A percentile compares a stretch with the other conserved stretches of the same genome.
Evolutionary conservation across 2,329 filamentous ascomycete genomes (phyloP).

Genomic region (Fusarium albidum): DNA sequence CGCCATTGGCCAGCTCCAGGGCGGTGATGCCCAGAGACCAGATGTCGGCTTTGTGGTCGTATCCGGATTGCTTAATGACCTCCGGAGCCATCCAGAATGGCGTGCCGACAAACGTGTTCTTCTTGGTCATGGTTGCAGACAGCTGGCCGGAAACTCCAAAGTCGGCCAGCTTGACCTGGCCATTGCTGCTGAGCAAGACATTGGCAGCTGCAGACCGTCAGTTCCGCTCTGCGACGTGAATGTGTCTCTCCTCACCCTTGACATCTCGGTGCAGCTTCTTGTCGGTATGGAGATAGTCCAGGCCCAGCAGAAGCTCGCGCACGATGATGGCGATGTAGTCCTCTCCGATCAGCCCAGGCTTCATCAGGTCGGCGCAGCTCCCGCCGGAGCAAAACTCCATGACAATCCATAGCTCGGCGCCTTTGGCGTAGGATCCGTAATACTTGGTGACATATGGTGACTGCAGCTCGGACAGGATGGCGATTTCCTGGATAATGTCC

Average conservation of each 20-base stretch:
- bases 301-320: constrained; percentile 84
- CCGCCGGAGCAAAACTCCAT: constrained; percentile 99
- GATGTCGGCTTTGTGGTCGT: constrained; percentile 97
- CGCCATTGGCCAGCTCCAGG: constrained; percentile 87
- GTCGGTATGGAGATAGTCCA: constrained; percentile 93
- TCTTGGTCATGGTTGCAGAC: constrained; percentile 98
- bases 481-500: constrained; percentile 99
- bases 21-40: constrained; percentile 97
- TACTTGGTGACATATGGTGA: constrained; percentile 98
- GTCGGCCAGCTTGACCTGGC: constrained; percentile 96
- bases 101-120: constrained; percentile 98
- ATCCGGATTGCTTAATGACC: constrained; percentile 97
- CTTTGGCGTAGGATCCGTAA: constrained; percentile 95
- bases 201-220: constrained; percentile 75
- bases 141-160: constrained; percentile 97
- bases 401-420: constrained; percentile 97
- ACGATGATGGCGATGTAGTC: constrained; percentile 98
- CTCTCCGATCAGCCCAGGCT: constrained; percentile 88
- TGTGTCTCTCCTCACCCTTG: constrained; percentile 69
- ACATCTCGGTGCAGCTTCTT: constrained; percentile 97
- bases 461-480: constrained; percentile 93
- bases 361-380: constrained; percentile 95
- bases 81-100: constrained; percentile 99
- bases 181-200: constrained; percentile 85
- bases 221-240: background rate